phyloP scores from a whole-genome alignment of 2,329 filamentous ascomycete genomes.

The Microsporum canis region DNA sequence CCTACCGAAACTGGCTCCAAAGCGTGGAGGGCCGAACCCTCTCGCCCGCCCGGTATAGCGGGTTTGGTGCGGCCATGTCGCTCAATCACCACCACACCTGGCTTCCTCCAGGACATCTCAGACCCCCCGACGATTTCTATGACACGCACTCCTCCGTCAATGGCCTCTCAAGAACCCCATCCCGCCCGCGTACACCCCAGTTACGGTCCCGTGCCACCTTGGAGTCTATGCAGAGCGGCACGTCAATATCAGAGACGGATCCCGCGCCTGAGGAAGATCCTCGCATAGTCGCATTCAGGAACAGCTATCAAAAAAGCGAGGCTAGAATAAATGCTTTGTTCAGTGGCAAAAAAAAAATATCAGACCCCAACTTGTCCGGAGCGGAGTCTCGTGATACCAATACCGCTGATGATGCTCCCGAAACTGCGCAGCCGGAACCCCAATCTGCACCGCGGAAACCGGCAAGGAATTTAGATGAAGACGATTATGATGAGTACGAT shows the following conservation, averaged over 20 bases:
- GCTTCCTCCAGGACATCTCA: conserved; percentile 49
- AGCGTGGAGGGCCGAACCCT: conserved; percentile 36
- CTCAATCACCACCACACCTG: conserved; percentile 58
- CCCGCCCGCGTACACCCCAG: conserved; percentile 36
- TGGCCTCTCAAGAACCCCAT: conserved; percentile 34
- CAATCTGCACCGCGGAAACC: conserved; percentile 43
- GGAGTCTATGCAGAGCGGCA: conserved; percentile 37
- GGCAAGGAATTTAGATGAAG: conserved; percentile 66
- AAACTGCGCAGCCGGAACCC: conserved; percentile 21
- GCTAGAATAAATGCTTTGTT: conserved; percentile 69
- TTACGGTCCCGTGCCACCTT: conserved; percentile 34
- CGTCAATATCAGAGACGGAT: conserved; percentile 41
- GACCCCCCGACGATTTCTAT: conserved; percentile 50
- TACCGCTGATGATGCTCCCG: conserved; percentile 41
- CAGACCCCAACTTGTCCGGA: conserved; percentile 42
- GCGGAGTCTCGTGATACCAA: conserved; percentile 20
- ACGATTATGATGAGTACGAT: conserved; percentile 59
- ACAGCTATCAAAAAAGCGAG: conserved; percentile 67
- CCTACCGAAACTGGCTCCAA: conserved; percentile 24
- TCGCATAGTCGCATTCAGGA: conserved; percentile 59
- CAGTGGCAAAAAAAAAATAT: conserved; percentile 34
- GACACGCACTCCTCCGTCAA: conserved; percentile 30
- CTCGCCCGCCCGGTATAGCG: conserved; percentile 36
- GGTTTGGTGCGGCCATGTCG: conserved; percentile 47
- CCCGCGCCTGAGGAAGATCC: conserved; percentile 54